A percentile compares a stretch with the other conserved stretches of the same genome.
phyloP scores from a whole-genome alignment of 129 eudicot species.

The Smallanthus sonchifolius region DNA sequence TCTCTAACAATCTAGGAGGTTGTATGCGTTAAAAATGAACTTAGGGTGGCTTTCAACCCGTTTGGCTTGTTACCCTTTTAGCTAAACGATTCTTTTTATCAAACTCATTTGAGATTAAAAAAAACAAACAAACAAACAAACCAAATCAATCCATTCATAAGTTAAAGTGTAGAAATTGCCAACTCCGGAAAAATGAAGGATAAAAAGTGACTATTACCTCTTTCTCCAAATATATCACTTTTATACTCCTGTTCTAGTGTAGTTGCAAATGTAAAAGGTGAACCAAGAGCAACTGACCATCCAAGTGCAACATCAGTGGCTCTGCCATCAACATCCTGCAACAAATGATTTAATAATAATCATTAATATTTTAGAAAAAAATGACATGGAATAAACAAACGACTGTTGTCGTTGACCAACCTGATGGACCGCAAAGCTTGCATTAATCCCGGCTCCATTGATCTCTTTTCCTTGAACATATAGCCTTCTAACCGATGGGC shows the following conservation, averaged over 20 bases:
- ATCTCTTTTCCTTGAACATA: conserved; percentile 90
- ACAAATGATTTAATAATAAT: background rate
- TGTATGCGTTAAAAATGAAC: background rate
- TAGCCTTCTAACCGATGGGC: conserved; percentile 91
- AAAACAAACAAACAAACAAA: background rate
- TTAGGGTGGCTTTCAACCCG: background rate
- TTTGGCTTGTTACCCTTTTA: background rate
- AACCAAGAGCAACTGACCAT: conserved; percentile 97
- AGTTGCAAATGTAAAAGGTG: conserved; percentile 96
- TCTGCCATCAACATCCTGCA: conserved; percentile 88
- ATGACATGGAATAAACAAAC: background rate
- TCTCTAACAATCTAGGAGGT: background rate
- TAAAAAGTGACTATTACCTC: conserved; percentile 43
- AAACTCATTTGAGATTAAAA: background rate
- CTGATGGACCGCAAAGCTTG: conserved; percentile 96
- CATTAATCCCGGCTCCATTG: conserved; percentile 88
- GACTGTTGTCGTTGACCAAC: background rate
- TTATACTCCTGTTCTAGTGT: conserved; percentile 83
- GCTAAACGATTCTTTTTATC: background rate
- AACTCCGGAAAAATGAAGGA: background rate
- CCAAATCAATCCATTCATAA: background rate
- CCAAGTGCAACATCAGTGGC: conserved; percentile 98
- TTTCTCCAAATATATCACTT: conserved; percentile 93
- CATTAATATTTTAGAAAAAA: background rate
- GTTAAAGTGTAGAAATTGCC: background rate